Conservation (phyloP, 108 stramenopile genomes). For the Nitzschia palea region DNA sequence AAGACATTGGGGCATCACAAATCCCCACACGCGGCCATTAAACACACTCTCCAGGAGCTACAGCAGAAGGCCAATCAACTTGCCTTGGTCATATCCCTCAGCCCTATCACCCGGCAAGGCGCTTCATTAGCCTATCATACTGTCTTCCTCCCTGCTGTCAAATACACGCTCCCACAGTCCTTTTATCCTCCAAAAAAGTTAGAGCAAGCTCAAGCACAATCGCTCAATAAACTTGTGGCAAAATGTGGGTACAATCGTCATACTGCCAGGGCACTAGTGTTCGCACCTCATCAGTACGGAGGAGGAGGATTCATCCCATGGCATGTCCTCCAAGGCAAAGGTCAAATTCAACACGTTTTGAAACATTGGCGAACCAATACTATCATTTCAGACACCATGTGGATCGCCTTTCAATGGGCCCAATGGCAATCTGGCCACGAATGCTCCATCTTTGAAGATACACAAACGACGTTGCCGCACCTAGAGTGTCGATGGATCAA, state of each 20-base stretch:
- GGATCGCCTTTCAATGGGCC: neutral
- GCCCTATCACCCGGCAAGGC: neutral
- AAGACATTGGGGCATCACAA: neutral
- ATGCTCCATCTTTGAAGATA: neutral
- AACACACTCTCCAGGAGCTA: neutral
- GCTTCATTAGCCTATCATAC: neutral
- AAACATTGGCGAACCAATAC: neutral
- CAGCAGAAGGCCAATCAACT: neutral
- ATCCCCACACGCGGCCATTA: neutral
- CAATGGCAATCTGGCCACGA: neutral
- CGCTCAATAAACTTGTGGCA: neutral
- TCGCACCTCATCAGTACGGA: neutral
- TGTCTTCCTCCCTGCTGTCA: neutral
- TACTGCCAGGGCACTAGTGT: neutral
- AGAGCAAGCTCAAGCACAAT: neutral
- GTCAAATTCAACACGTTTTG: neutral
- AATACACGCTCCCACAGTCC: neutral
- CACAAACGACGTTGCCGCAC: neutral
- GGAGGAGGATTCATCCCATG: slow-evolving; percentile 4
- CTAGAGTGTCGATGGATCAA: neutral
- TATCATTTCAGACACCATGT: neutral
- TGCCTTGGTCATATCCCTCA: neutral
- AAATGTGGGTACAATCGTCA: neutral
- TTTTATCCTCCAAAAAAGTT: neutral
- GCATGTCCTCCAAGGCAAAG: neutral